A percentile compares a stretch with the other conserved stretches of the same genome.
Evolutionary conservation across 2,329 filamentous ascomycete species (phyloP).

Genomic region (Trichoderma koningiopsis): DNA sequence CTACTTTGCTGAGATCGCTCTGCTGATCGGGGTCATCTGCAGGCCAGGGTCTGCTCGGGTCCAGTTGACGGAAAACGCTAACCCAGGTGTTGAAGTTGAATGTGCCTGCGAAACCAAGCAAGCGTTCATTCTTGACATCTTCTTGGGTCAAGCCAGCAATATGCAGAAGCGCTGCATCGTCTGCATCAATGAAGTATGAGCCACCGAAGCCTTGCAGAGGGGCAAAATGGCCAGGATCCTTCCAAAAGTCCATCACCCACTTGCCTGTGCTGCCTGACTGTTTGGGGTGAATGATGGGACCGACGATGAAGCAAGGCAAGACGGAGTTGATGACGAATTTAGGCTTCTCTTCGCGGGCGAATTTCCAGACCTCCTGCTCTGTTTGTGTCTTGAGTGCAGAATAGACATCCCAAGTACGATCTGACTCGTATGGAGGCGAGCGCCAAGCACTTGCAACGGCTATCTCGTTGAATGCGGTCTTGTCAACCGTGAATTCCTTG

Average conservation of each 20-base stretch:
- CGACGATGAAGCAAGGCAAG: slow-evolving; percentile 28
- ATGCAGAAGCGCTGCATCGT: too few relatives aligned
- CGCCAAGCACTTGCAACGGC: neutral
- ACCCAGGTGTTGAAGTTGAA: too few relatives aligned
- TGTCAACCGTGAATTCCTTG: neutral
- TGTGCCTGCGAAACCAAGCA: too few relatives aligned
- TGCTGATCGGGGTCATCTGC: too few relatives aligned
- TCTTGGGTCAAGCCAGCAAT: too few relatives aligned
- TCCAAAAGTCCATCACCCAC: neutral
- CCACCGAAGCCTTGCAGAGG: too few relatives aligned
- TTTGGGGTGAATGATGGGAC: neutral
- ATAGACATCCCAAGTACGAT: slow-evolving; percentile 35
- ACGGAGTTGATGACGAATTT: slow-evolving; percentile 33
- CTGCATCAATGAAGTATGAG: too few relatives aligned
- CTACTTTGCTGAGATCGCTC: too few relatives aligned
- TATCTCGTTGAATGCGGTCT: neutral
- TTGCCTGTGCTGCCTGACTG: neutral
- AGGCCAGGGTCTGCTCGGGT: too few relatives aligned
- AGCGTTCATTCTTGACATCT: too few relatives aligned
- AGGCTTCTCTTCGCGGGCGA: slow-evolving; percentile 36
- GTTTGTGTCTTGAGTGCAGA: slow-evolving; percentile 39
- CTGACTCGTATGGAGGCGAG: neutral
- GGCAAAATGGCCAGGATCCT: too few relatives aligned
- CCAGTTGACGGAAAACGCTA: too few relatives aligned
- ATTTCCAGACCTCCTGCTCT: slow-evolving; percentile 42